Conservation (phyloP, 371 early-diverging fungal species). For the Encephalitozoon intestinalis region DNA sequence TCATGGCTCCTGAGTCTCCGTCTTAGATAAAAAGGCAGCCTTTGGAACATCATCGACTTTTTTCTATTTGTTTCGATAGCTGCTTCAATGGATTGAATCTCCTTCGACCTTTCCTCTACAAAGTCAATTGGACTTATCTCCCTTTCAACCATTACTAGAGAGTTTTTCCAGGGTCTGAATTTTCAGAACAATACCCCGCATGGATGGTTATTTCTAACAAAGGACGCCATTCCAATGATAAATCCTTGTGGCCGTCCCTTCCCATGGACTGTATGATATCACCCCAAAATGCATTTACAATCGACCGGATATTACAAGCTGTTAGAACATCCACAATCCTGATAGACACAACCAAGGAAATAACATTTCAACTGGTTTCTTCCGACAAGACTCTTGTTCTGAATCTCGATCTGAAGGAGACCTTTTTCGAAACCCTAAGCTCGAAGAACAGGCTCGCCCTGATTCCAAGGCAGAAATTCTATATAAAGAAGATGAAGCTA, state of each 20-base stretch:
- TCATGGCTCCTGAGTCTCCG: constrained; percentile 44
- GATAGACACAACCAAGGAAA: not conserved
- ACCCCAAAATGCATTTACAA: not conserved
- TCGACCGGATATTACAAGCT: not conserved
- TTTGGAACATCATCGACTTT: constrained; percentile 49
- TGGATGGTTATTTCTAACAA: not conserved
- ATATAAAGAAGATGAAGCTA: constrained; percentile 1
- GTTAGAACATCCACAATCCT: not conserved
- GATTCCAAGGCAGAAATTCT: constrained; percentile 19
- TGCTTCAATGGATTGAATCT: constrained; percentile 48
- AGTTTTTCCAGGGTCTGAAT: not conserved
- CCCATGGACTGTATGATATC: constrained; percentile 31
- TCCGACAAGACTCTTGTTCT: not conserved
- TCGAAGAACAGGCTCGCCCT: not conserved
- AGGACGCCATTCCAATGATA: not conserved
- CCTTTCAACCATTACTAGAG: not conserved
- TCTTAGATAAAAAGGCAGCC: constrained; percentile 51
- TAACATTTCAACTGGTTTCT: constrained; percentile 8
- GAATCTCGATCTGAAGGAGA: not conserved
- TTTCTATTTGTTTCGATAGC: constrained; percentile 31
- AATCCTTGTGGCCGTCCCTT: not conserved
- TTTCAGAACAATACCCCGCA: not conserved
- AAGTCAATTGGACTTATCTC: constrained; percentile 43
- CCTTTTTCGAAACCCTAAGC: not conserved
- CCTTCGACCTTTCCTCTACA: constrained; percentile 44